Percentiles rank a stretch among this genome's conserved stretches.
Conservation (phyloP, 78 protist genomes). For the Dictyostelium purpureum region DNA sequence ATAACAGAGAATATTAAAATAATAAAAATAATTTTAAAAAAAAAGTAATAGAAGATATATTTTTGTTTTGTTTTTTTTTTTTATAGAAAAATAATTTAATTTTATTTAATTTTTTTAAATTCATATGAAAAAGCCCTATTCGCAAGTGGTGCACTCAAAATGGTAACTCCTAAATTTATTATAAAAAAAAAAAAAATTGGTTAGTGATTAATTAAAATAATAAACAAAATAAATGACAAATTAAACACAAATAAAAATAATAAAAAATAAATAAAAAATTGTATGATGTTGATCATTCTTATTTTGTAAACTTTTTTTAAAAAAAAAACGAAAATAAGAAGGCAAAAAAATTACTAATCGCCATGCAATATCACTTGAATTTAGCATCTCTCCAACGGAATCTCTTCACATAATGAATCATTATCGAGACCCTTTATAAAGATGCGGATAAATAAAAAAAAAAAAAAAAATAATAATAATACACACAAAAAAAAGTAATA, state of each 20-base stretch:
- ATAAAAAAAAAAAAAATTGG: too few relatives aligned
- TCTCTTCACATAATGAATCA: neutral
- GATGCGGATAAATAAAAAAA: too few relatives aligned
- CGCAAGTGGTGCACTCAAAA: neutral
- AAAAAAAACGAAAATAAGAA: conserved; percentile 4
- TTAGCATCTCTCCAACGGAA: conserved; percentile 29
- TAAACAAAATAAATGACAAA: neutral
- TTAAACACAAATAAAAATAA: neutral
- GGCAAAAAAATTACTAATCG: neutral
- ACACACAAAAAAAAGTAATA: too few relatives aligned
- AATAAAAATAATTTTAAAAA: too few relatives aligned
- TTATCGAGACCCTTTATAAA: conserved; percentile 24
- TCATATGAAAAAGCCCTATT: too few relatives aligned
- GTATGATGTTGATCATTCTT: conserved; percentile 1
- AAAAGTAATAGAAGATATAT: neutral
- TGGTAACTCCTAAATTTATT: neutral
- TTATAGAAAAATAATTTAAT: too few relatives aligned
- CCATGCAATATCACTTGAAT: conserved; percentile 1
- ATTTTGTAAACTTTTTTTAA: conserved; percentile 6
- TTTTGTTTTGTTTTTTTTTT: too few relatives aligned
- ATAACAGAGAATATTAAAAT: too few relatives aligned
- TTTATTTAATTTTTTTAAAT: too few relatives aligned
- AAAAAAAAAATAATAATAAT: too few relatives aligned
- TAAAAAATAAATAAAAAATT: neutral
- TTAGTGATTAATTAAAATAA: neutral